phyloP scores from a whole-genome alignment of 345 rosid genomes.

The Chamaenerion angustifolium region DNA sequence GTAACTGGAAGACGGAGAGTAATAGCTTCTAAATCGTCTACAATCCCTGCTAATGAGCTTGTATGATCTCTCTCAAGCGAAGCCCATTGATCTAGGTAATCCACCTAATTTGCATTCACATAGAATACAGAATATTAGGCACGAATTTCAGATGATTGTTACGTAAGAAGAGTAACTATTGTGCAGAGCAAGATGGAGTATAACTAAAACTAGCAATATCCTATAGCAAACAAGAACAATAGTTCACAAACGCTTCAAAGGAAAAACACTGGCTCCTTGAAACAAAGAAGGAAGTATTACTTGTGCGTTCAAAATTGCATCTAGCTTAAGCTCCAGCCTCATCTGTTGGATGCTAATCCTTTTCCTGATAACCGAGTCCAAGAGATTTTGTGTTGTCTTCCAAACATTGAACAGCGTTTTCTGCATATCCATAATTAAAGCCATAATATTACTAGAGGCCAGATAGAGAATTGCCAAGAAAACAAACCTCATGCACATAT shows the following conservation, averaged over 20 bases:
- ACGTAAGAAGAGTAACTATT: too few relatives aligned
- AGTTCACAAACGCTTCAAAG: too few relatives aligned
- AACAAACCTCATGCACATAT: too few relatives aligned
- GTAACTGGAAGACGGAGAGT: conserved; percentile 86
- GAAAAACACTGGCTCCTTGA: too few relatives aligned
- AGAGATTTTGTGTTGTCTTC: conserved; percentile 42
- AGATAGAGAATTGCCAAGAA: too few relatives aligned
- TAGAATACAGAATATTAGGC: neutral
- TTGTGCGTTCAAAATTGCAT: conserved; percentile 51
- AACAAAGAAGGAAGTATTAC: conserved; percentile 12
- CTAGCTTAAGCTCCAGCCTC: conserved; percentile 66
- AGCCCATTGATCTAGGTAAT: conserved; percentile 73
- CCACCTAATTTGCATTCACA: conserved; percentile 37
- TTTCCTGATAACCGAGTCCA: conserved; percentile 58
- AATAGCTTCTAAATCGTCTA: conserved; percentile 77
- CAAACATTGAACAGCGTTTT: conserved; percentile 59
- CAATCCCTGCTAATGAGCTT: conserved; percentile 60
- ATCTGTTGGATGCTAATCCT: conserved; percentile 55
- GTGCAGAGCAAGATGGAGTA: too few relatives aligned
- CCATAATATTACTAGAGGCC: too few relatives aligned
- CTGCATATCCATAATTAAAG: conserved; percentile 23
- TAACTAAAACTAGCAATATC: too few relatives aligned
- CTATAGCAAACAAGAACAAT: too few relatives aligned
- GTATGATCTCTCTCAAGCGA: conserved; percentile 67
- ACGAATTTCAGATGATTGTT: too few relatives aligned